Evolutionary conservation across 768 basidiomycete genomes (phyloP).

Genomic region (Suillus discolor): DNA sequence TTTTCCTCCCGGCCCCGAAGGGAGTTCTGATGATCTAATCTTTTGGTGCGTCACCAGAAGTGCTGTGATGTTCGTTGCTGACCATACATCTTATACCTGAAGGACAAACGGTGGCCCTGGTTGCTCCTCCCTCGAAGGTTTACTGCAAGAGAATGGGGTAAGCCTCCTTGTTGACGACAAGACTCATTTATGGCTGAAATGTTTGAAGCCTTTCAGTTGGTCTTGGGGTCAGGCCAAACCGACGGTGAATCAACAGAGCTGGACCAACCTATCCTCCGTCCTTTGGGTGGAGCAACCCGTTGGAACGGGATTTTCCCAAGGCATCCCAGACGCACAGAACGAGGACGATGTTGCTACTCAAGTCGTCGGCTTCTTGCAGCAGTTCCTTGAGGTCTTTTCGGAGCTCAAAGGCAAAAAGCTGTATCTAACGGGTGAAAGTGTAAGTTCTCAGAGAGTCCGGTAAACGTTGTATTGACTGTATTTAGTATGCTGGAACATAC

Average conservation of each 20-base stretch:
- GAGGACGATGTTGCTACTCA: conserved; percentile 61
- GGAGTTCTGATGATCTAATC: conserved; percentile 71
- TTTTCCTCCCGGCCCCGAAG: conserved; percentile 76
- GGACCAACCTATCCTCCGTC: conserved; percentile 79
- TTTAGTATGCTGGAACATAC: conserved; percentile 75
- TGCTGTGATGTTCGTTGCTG: neutral
- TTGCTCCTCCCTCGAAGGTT: conserved; percentile 72
- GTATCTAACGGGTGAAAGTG: conserved; percentile 75
- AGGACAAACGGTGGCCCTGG: conserved; percentile 84
- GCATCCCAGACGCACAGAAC: conserved; percentile 60
- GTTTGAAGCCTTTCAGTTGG: conserved; percentile 66
- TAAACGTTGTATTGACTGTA: neutral
- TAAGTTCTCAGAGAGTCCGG: conserved; percentile 37
- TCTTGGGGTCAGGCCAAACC: conserved; percentile 62
- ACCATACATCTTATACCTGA: neutral
- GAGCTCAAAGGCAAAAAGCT: conserved; percentile 78
- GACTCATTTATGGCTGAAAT: conserved; percentile 14
- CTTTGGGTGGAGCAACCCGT: conserved; percentile 81
- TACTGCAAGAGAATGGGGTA: conserved; percentile 77
- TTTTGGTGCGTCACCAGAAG: conserved; percentile 53
- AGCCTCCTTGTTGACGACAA: conserved; percentile 28
- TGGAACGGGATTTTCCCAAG: conserved; percentile 78
- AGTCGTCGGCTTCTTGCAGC: conserved; percentile 61
- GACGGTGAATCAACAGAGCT: conserved; percentile 66
- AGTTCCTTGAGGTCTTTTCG: conserved; percentile 74